Evolutionary conservation across 495 filamentous ascomycete genomes (phyloP).

Genomic region (Penicillium antarcticum): DNA sequence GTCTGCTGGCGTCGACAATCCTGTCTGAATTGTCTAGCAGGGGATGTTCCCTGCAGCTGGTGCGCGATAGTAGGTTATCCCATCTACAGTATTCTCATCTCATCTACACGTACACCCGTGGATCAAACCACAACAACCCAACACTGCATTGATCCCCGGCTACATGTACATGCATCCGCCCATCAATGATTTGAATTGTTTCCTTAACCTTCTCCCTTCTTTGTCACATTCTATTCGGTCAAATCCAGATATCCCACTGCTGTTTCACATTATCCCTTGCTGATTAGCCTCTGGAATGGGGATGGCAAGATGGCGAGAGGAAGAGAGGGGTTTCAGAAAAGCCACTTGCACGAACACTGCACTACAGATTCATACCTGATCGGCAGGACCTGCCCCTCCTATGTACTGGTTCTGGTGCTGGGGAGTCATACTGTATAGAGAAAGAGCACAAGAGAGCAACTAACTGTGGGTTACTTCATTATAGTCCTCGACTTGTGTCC

Average conservation of each 20-base stretch:
- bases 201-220: neutral
- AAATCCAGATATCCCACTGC: neutral
- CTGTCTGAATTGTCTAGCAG: constrained; percentile 38
- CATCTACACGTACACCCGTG: neutral
- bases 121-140: neutral
- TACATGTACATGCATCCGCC: too few species aligned
- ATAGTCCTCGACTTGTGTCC: constrained; percentile 51
- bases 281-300: neutral
- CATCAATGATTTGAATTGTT: neutral
- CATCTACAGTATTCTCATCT: constrained; percentile 1
- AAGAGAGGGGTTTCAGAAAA: neutral
- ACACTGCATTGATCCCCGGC: too few species aligned
- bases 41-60: constrained; percentile 48
- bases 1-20: constrained; percentile 47
- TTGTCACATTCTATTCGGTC: neutral
- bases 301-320: neutral
- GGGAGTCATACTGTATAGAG: too few species aligned
- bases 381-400: neutral
- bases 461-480: neutral
- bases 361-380: neutral
- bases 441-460: neutral
- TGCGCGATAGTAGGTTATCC: constrained; percentile 48
- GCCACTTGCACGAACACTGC: neutral
- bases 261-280: constrained; percentile 9
- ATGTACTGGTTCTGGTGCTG: neutral